Base-by-base conservation (phyloP, 306 rosid genomes). In the Vigna unguiculata region DNA sequence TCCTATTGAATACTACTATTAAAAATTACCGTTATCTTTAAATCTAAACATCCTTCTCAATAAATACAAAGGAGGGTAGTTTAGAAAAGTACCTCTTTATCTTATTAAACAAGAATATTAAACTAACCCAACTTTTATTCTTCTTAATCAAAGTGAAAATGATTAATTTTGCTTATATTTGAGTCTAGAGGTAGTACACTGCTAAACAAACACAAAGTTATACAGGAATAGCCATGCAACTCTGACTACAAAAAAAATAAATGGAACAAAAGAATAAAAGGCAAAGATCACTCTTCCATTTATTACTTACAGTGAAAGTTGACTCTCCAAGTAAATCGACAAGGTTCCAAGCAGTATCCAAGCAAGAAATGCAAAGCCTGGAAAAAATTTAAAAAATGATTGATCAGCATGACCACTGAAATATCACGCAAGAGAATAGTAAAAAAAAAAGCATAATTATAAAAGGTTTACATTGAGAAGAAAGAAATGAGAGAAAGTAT, bases 281-380 rank as follows among this genome's bases (percentile, higher is more conserved):
- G 25, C 17, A 72, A 72, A 60, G 57, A 52, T 30, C 59, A 51
- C 61, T 16, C 20, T 14, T 58, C 45, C 43, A 63, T 21, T 65
- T 68, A 41, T 81, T 73, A 87, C 93, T 92, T 80, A 92, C 98
- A 49, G 74, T 85, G 65, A 89, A 92, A 77, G 79, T 62, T 54
- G 93, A 81, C 36, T 69, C 80, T 81, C 87, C 90, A 40, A 92
- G 76, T 76, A 78, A 84, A 53, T 80, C 87, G 83, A 88, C 78
- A 72, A 95, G 96, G 57, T 89, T 90, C 91, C 90, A 84, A 9
- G 90, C 72, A 28, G 85, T 83, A 80, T 89, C 93, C 90, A 86
- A 21, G 84, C 64, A 78, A 52, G 88, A 78, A 75, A 88, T 67
- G 78, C 96, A 89, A 78, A 85, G 83, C 79, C 98, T 92, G 77